These are phyloP conservation scores for Nymphaea colorata DNA, from an alignment of 164 flowering plant genomes.

Conservation along the genomic window DNA sequence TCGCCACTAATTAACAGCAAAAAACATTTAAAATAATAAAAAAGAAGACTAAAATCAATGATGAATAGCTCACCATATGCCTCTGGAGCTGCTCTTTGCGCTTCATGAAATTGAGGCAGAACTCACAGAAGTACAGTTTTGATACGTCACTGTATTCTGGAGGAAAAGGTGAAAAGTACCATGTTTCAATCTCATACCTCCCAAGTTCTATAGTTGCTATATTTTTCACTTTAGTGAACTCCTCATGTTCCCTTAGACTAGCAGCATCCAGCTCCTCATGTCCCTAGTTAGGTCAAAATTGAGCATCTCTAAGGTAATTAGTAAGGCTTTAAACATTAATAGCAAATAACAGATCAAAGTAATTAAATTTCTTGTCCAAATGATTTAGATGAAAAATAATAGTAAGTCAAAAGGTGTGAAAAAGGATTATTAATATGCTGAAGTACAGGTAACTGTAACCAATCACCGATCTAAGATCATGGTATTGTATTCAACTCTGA, in stretches of 20 bases:
- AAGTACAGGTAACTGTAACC: too few relatives aligned
- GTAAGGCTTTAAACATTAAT: not conserved
- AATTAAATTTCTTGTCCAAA: too few relatives aligned
- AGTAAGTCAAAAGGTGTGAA: too few relatives aligned
- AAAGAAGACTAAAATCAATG: too few relatives aligned
- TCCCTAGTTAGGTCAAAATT: conserved; percentile 30
- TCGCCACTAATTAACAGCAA: too few relatives aligned
- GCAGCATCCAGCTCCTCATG: conserved; percentile 99
- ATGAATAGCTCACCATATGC: conserved; percentile 74
- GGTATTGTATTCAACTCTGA: too few relatives aligned
- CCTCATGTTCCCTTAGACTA: conserved; percentile 96
- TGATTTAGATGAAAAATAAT: too few relatives aligned
- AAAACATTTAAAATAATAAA: too few relatives aligned
- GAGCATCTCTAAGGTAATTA: not conserved
- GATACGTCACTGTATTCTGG: conserved; percentile 84
- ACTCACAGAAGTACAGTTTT: conserved; percentile 91
- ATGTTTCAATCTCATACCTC: conserved; percentile 94
- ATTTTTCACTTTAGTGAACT: conserved; percentile 95
- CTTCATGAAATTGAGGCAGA: conserved; percentile 98
- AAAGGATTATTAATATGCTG: too few relatives aligned
- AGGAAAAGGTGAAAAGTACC: conserved; percentile 99
- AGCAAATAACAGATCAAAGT: not conserved
- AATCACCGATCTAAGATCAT: too few relatives aligned
- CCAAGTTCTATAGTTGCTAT: conserved; percentile 97
- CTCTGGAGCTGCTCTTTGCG: conserved; percentile 97